Evolutionary conservation across 2,329 filamentous ascomycete genomes (phyloP), one percentile per base, ranked within the genome.

Genomic region (Trichoderma atroviride): DNA sequence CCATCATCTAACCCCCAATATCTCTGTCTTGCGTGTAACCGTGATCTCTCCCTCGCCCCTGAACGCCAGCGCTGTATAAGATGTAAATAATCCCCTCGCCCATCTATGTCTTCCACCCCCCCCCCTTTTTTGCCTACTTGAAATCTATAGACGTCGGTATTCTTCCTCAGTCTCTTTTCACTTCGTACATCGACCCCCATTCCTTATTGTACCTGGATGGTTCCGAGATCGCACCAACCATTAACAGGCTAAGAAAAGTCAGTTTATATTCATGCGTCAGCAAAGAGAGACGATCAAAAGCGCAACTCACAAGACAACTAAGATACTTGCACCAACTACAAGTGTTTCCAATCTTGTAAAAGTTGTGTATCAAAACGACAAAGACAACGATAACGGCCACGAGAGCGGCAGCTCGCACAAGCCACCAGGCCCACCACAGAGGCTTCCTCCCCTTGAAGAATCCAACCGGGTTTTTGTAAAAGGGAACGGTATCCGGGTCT

Each of bases 341-440:
- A 35, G 87, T 89, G 60, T 89, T 88, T 70, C 87, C 86, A 78
- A 91, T 90, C 72, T 87, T 87, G 81, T 98, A 98, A 78, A 99
- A 99, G 82, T 97, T 96, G 78, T 94, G 89, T 70, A 98, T 80
- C 65, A 99, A 83, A 56, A 97, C 82, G 71, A 97, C 92, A 78
- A 98, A 97, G 1, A 91, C 91, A 52, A 97, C 86, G 43, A 97
- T 84, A 40, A 94, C 91, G n/a, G 89, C 86, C 9, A 97, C 86
- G 63, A 99, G 82, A 29, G 91, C 90, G 0, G 87, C 93, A 0
- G 87, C 92, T 22, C 96, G 88, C 33, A 98, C 86, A 27, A 97
- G 80, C 95, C 95, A 98, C 96, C 96, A 99, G 6, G 84, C 91
- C 96, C 96, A 99, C 96, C 96, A 99, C 9, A 97, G 85, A 27